Base-by-base conservation (phyloP, 2,329 filamentous ascomycete genomes). In the Myriangium duriaei region DNA sequence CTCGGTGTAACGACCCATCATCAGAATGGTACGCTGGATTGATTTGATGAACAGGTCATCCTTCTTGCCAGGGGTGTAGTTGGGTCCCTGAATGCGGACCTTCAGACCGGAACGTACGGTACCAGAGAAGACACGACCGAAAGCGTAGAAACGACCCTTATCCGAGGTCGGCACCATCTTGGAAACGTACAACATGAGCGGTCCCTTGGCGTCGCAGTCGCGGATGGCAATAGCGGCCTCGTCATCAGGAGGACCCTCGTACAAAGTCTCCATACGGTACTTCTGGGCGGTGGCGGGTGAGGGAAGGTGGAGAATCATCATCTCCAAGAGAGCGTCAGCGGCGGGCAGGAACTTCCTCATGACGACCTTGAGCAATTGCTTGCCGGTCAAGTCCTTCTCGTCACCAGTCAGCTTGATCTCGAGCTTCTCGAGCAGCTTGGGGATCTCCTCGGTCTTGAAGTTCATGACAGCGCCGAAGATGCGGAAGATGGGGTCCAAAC, bases 91-190 rank as follows among this genome's bases (percentile, higher is more conserved):
- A 65, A 98, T 98, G 68, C 91, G 91, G 78, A 98, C 91, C 81
- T 96, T 96, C 58, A 96, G 74, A 72, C 91, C 91, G 53, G 91
- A 96, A 60, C 75, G 75, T 72, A 95, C 91, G 63, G 87, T 96
- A 82, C 91, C 91, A 55, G 91, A 74, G 77, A 96, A 98, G 71
- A 98, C 91, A 93, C 91, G 91, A 71, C 91, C 91, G 72, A 98
- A 98, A 65, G 91, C 91, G 73, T 95, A 98, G 85, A 98, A 98
- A 71, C 91, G 88, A 69, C 91, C 91, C 81, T 95, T 96, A 63
- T 98, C 91, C 57, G 86, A 92, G 55, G 91, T 98, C 59, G 91
- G 91, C 61, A 98, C 91, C 91, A 98, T 98, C 85, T 98, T 98
- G 67, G 91, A 98, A 66, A 98, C 87, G 82, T 98, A 98, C 54